phyloP scores from a whole-genome alignment of 176 grass and related monocot genomes.

The Hordeum marinum region DNA sequence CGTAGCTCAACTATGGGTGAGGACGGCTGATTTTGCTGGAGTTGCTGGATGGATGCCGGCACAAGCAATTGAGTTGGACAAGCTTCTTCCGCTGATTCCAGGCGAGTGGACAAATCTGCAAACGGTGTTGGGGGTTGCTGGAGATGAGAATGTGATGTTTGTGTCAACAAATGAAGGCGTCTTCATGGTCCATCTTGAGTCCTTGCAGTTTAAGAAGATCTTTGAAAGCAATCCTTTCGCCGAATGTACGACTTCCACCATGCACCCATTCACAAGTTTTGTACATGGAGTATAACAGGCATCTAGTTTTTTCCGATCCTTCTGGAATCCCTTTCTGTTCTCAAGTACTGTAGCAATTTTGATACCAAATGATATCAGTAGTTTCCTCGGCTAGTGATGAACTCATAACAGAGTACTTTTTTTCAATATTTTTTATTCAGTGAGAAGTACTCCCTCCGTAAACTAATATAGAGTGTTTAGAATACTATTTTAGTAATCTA shows the following conservation, averaged over 20 bases:
- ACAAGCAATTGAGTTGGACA: neutral
- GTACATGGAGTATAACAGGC: neutral
- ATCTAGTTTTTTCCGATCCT: neutral
- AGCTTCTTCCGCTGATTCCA: neutral
- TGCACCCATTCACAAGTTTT: conserved; percentile 1
- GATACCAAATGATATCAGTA: neutral
- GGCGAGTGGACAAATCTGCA: neutral
- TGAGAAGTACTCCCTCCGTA: neutral
- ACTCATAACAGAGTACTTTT: neutral
- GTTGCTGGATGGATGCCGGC: neutral
- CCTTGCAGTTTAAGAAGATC: conserved; percentile 1
- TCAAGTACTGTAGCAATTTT: neutral
- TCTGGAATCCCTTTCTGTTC: neutral
- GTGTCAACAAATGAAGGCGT: neutral
- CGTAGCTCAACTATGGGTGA: neutral
- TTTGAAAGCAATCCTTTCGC: neutral
- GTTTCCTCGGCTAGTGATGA: neutral
- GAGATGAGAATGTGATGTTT: conserved; percentile 10
- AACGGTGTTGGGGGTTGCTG: neutral
- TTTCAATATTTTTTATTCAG: neutral
- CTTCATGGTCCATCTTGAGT: conserved; percentile 24
- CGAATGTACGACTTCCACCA: neutral
- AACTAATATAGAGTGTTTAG: too few species aligned
- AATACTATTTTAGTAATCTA: too few species aligned
- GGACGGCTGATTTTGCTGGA: neutral